Evolutionary conservation across 164 flowering plant genomes (phyloP), one percentile per base, ranked within the genome.

Genomic region (Magnolia kwangsiensis): DNA sequence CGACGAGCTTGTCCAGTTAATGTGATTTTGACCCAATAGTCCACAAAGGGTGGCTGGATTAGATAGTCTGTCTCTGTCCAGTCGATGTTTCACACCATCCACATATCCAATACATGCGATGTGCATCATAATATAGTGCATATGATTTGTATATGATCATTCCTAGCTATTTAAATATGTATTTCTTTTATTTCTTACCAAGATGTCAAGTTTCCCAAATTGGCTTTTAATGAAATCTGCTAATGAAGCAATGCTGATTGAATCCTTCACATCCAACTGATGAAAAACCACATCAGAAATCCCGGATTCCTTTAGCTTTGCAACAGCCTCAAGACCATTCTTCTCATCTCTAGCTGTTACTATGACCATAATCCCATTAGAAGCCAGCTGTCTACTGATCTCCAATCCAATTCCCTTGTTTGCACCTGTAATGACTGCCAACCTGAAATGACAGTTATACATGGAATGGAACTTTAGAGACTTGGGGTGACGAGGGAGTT

Each of bases 371-470:
- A 85, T 72, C 1, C 89, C 91, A 24, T 80, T 73, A 0, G 64
- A 31, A 1, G 89, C 88, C 0, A 90, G 88, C 77, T 89, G 90
- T 61, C 86, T 65, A 21, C 75, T 87, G 1, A 83, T 88, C 80
- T 88, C 91, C 0, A 88, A 71, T 8, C 94, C 94, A 20, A 90
- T 88, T 27, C 91, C 94, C 79, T 85, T 87, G 83, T 87, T 90
- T 45, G 90, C 89, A 50, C 93, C 93, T 1, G 93, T 88, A 61
- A 90, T 90, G 66, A 90, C 93, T 59, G 90, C 93, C 78, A 63
- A 81, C 84, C 91, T 74, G 71, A 74, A 63, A 65, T 59, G n/a
- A 13, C 19, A 23, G 14, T 3, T 37, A 3, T 37, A 37, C 45
- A 37, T 37, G 45, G 45, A 37, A 37, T 37, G 7, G 45, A 37